Conservation (phyloP, 2,329 filamentous ascomycete genomes). For the Claviceps quebecensis region DNA sequence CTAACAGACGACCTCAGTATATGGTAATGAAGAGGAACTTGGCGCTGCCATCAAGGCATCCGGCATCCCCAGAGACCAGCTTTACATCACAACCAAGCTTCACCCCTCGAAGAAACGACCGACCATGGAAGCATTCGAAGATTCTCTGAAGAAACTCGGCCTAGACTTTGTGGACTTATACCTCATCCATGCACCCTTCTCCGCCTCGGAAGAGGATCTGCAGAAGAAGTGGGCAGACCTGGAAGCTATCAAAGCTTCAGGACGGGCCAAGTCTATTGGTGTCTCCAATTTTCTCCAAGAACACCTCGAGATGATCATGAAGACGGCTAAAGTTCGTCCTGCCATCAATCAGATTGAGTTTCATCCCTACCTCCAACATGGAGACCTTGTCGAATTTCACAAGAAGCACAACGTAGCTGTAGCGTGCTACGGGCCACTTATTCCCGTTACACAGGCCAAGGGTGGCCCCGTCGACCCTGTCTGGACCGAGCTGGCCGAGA, state of each 20-base stretch:
- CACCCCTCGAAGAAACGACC: slow-evolving; percentile 24
- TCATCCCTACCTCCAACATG: slow-evolving; percentile 62
- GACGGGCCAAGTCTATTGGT: slow-evolving; percentile 56
- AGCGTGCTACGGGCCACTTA: slow-evolving; percentile 42
- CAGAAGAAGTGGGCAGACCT: slow-evolving; percentile 45
- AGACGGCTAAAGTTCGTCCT: slow-evolving; percentile 47
- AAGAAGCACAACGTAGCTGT: slow-evolving; percentile 42
- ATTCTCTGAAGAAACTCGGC: slow-evolving; percentile 50
- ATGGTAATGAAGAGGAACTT: slow-evolving; percentile 55
- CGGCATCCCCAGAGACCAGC: slow-evolving; percentile 48
- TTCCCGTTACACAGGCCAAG: slow-evolving; percentile 30
- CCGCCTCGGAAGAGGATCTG: slow-evolving; percentile 34
- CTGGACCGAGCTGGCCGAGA: slow-evolving; percentile 37
- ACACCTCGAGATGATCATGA: slow-evolving; percentile 41
- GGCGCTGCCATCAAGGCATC: slow-evolving; percentile 56
- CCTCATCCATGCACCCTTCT: slow-evolving; percentile 45
- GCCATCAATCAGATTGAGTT: slow-evolving; percentile 71
- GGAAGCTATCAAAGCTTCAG: slow-evolving; percentile 52
- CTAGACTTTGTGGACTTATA: slow-evolving; percentile 62
- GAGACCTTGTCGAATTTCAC: slow-evolving; percentile 42
- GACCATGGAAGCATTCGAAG: slow-evolving; percentile 36
- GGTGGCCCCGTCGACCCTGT: slow-evolving; percentile 39
- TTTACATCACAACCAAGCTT: slow-evolving; percentile 55
- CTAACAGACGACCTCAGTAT: slow-evolving; percentile 27
- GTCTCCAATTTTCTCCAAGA: slow-evolving; percentile 58